Conservation (phyloP, 176 grass and related monocot species). For the Eragrostis curvula region DNA sequence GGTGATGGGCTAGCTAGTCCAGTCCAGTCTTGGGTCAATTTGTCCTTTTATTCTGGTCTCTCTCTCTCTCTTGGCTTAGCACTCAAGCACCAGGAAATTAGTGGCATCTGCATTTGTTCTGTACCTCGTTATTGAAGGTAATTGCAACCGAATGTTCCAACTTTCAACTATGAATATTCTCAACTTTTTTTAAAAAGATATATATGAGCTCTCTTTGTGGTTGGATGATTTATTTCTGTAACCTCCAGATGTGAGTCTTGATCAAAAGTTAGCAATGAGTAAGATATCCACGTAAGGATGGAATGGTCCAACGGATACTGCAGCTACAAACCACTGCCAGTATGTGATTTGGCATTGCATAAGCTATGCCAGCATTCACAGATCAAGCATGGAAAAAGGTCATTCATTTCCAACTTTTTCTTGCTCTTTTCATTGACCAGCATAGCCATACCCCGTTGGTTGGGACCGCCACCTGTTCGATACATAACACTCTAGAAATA, state of each 20-base stretch:
- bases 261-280: no score
- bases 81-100: slow-evolving; percentile 23
- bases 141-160: neutral
- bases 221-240: no score
- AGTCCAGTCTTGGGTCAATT: slow-evolving; percentile 24
- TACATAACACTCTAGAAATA: neutral
- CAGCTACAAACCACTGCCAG: neutral
- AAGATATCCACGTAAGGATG: no score
- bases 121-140: neutral
- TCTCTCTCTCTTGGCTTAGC: slow-evolving; percentile 43
- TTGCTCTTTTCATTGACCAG: neutral
- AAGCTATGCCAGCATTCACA: neutral
- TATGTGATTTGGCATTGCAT: neutral
- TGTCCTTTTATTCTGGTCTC: slow-evolving; percentile 25
- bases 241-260: no score
- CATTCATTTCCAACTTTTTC: neutral
- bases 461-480: neutral
- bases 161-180: no score
- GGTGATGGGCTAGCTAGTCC: neutral
- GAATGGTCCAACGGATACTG: no score
- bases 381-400: neutral
- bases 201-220: no score
- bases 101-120: neutral
- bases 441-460: neutral
- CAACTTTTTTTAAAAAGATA: no score